A percentile compares a stretch with the other conserved stretches of the same genome.
These are phyloP conservation scores for Conticribra guillardii DNA, from an alignment of 108 stramenopile genomes.

Conservation along the genomic window DNA sequence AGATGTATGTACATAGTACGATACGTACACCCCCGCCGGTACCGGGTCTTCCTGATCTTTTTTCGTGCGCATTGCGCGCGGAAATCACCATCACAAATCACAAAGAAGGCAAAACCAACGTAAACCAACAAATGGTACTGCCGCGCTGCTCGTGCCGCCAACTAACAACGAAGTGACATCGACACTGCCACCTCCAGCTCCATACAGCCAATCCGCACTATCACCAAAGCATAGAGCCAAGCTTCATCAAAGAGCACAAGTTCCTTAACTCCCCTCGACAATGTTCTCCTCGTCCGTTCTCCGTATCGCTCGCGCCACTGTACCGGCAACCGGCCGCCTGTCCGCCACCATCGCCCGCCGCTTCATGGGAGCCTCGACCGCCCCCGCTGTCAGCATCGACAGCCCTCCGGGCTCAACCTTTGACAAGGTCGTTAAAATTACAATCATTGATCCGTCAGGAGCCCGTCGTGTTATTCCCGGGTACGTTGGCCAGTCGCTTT, in stretches of 20 bases:
- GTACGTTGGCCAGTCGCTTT: constrained; percentile 73
- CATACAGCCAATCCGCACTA: too few species aligned
- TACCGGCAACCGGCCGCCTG: constrained; percentile 9
- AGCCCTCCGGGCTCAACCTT: constrained; percentile 65
- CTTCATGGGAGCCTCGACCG: constrained; percentile 36
- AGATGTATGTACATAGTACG: too few species aligned
- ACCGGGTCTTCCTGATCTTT: too few species aligned
- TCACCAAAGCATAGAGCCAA: not conserved
- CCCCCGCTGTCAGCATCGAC: constrained; percentile 27
- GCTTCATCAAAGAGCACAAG: not conserved
- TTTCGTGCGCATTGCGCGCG: too few species aligned
- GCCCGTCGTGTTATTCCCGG: constrained; percentile 81
- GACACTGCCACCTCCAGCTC: too few species aligned
- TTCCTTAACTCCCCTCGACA: not conserved
- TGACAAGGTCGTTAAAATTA: constrained; percentile 77
- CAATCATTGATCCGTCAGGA: constrained; percentile 86
- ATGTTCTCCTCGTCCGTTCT: constrained; percentile 27
- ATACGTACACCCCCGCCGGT: too few species aligned
- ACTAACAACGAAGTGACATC: too few species aligned
- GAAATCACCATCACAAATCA: too few species aligned
- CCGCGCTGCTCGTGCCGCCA: too few species aligned
- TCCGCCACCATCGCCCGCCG: constrained; percentile 25
- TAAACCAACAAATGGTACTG: too few species aligned
- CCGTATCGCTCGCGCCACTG: constrained; percentile 25
- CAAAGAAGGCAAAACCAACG: too few species aligned